Evolutionary conservation across 2,329 filamentous ascomycete genomes (phyloP).

Genomic region (Teratosphaeria gauchensis): DNA sequence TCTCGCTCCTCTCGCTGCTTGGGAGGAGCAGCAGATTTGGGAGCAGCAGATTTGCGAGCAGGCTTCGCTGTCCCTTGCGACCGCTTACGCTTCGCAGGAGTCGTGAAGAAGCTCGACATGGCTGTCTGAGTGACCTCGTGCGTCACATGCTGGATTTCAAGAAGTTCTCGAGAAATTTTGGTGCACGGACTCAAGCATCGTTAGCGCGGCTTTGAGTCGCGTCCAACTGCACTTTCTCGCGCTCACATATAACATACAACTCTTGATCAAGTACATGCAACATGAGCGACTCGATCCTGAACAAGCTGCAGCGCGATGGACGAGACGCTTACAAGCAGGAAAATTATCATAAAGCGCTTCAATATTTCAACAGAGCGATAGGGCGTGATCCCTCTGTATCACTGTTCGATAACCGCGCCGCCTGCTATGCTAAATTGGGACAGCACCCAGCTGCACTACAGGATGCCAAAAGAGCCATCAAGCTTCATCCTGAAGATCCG

Average conservation of each 20-base stretch:
- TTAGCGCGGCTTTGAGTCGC: neutral
- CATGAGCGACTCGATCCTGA: neutral
- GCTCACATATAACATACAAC: neutral
- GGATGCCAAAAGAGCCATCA: slow-evolving; percentile 50
- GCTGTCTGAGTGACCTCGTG: neutral
- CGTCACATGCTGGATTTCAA: neutral
- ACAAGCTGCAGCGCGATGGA: slow-evolving; percentile 23
- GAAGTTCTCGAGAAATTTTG: neutral
- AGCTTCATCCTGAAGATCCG: slow-evolving; percentile 40
- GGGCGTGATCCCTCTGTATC: slow-evolving; percentile 20
- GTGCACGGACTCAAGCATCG: neutral
- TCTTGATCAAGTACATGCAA: neutral
- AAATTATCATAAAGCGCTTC: slow-evolving; percentile 35
- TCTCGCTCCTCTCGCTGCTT: slow-evolving; percentile 32
- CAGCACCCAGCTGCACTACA: slow-evolving; percentile 42
- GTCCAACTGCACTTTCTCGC: neutral
- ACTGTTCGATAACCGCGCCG: slow-evolving; percentile 47
- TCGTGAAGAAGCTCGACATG: slow-evolving; percentile 96
- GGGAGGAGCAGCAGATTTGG: slow-evolving; percentile 37
- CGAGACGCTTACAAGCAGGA: slow-evolving; percentile 34
- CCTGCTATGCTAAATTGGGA: slow-evolving; percentile 44
- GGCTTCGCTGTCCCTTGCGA: slow-evolving; percentile 42
- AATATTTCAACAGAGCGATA: slow-evolving; percentile 24
- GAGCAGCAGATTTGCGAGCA: slow-evolving; percentile 39
- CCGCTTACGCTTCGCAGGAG: slow-evolving; percentile 80